Evolutionary conservation across 257 asterid genomes (phyloP), one percentile per base, ranked within the genome.

Genomic region (Rubia yunnanensis): DNA sequence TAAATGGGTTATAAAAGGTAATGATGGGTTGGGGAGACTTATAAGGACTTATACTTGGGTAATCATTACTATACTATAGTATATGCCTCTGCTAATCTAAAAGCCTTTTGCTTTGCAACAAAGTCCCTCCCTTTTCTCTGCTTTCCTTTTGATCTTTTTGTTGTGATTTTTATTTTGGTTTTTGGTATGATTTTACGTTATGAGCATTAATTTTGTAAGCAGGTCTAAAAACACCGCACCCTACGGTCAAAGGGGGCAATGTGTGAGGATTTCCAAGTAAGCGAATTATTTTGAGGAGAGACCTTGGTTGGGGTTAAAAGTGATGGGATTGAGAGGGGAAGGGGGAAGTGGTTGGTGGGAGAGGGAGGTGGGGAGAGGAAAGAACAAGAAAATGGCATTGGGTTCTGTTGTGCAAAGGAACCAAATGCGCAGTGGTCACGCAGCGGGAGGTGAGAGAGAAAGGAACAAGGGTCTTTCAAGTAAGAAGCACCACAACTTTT

Each of bases 21-120:
- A 82, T 81, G 84, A 85, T 85, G 87, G 78, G 76, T 73, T 82
- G 75, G 52, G 52, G 70, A 71, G 70, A 71, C 70, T 55, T 55
- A 18, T 66, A 52, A 7, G 79, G 72, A 70, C 70, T 71, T 77
- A 71, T 72, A 79, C 71, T 73, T 59, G 26, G 53, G 58, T 76
- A 78, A 81, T 85, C 76, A 85, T 80, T 72, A 60, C 48, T 61
- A 67, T 44, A 34, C 36, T 39, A 26, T 48, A 53, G 50, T 18
- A 20, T 50, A 58, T 17, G 55, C 24, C 23, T 31, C 50, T 49
- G 23, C 32, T 41, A 1, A 9, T 41, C 10, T 41, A n/a, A 49
- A 15, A 68, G 36, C 36, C 44, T 36, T 36, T 36, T 10, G 70
- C 36, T 58, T 31, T 59, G 60, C 28, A 35, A 17, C 35, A 57